A percentile compares a stretch with the other conserved stretches of the same genome.
Evolutionary conservation across 2,329 filamentous ascomycete genomes (phyloP).

Genomic region (Hymenoscyphus scutula): DNA sequence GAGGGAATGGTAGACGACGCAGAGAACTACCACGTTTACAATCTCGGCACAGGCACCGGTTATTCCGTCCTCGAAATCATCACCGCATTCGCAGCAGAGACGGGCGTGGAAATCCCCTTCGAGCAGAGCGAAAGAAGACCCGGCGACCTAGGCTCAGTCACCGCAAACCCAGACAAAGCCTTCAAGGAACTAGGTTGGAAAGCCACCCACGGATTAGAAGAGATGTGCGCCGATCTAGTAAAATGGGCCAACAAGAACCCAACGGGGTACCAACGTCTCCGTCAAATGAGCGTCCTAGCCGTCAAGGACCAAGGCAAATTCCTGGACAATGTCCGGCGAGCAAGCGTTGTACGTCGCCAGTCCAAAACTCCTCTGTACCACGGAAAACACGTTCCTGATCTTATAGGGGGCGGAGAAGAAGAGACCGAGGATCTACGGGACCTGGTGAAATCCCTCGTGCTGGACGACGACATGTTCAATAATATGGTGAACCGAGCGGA

Average conservation of each 20-base stretch:
- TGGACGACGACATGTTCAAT: neutral
- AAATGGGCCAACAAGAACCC: neutral
- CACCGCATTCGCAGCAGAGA: slow-evolving; percentile 38
- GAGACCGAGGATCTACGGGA: neutral
- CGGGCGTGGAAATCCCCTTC: slow-evolving; percentile 38
- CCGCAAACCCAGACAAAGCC: slow-evolving; percentile 41
- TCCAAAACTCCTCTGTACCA: neutral
- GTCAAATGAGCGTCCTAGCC: slow-evolving; percentile 1
- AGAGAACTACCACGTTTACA: slow-evolving; percentile 43
- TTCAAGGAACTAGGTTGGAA: slow-evolving; percentile 41
- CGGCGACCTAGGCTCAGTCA: slow-evolving; percentile 43
- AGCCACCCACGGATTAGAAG: slow-evolving; percentile 18
- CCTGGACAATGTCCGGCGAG: neutral
- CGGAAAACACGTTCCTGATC: neutral
- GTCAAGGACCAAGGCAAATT: neutral
- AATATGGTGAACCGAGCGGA: neutral
- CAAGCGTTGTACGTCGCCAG: neutral
- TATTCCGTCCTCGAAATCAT: slow-evolving; percentile 44
- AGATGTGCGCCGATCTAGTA: neutral
- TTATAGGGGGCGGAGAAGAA: neutral
- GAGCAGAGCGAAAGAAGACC: slow-evolving; percentile 36
- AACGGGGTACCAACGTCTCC: neutral
- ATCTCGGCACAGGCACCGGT: slow-evolving; percentile 45
- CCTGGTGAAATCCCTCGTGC: neutral
- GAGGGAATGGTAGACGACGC: slow-evolving; percentile 35